Conservation (phyloP, 2,329 filamentous ascomycete genomes). For the Conoideocrella luteorostrata region DNA sequence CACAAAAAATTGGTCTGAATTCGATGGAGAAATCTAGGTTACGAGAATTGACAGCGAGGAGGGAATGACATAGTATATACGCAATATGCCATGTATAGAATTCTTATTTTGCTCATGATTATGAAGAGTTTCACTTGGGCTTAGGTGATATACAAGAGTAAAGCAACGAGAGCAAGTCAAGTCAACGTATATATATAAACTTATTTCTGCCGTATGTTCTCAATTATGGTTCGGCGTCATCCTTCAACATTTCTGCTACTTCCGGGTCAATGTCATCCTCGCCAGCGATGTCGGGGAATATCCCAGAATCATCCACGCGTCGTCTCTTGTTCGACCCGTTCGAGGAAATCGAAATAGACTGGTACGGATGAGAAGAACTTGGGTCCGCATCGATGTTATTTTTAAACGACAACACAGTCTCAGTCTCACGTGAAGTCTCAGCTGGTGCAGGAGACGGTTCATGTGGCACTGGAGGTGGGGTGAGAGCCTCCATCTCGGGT, state of each 20-base stretch:
- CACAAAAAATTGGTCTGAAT: too few relatives aligned
- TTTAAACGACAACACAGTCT: slow-evolving; percentile 13
- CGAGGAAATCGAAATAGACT: slow-evolving; percentile 40
- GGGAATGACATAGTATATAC: too few relatives aligned
- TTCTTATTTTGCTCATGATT: too few relatives aligned
- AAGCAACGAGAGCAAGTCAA: too few relatives aligned
- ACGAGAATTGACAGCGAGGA: too few relatives aligned
- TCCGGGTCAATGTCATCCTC: slow-evolving; percentile 52
- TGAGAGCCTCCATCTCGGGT: slow-evolving; percentile 79
- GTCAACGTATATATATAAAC: too few relatives aligned
- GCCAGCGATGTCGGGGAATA: slow-evolving; percentile 47
- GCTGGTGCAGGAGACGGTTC: slow-evolving; percentile 8
- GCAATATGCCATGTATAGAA: too few relatives aligned
- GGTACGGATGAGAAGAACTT: slow-evolving; percentile 37
- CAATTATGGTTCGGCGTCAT: slow-evolving; percentile 20
- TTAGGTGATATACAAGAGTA: too few relatives aligned
- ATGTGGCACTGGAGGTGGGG: slow-evolving; percentile 62
- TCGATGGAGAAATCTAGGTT: too few relatives aligned
- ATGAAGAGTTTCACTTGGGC: too few relatives aligned
- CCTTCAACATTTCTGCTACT: slow-evolving; percentile 48
- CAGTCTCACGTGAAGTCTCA: slow-evolving; percentile 12
- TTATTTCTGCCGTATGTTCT: slow-evolving; percentile 2
- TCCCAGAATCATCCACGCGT: slow-evolving; percentile 43
- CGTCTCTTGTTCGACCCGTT: slow-evolving; percentile 53
- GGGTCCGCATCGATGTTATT: slow-evolving; percentile 35